These are phyloP conservation scores for Fusarium brachygibbosum DNA, from an alignment of 2,329 filamentous ascomycete species.

Conservation along the genomic window DNA sequence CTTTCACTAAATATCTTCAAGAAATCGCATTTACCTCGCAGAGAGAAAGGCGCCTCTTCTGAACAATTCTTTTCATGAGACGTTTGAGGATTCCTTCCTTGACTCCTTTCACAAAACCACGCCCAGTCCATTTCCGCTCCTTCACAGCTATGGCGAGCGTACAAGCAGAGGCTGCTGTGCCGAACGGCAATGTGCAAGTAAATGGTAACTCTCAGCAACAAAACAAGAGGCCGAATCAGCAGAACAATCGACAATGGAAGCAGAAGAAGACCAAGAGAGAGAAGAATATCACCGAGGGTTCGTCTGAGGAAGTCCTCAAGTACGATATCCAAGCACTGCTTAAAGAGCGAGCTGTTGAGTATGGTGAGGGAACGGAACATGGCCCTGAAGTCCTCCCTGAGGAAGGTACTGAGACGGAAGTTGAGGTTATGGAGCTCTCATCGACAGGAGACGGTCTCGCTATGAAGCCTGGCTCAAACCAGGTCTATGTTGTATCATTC, in stretches of 20 bases:
- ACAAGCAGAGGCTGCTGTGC: conserved; percentile 28
- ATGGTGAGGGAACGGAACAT: conserved; percentile 49
- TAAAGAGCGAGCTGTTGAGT: conserved; percentile 55
- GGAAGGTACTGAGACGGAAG: conserved; percentile 80
- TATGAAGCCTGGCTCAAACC: conserved; percentile 71
- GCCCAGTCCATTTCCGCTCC: conserved; percentile 31
- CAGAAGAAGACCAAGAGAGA: conserved; percentile 70
- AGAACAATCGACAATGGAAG: conserved; percentile 50
- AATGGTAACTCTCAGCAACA: conserved; percentile 22
- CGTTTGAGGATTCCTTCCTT: conserved; percentile 32
- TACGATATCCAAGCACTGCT: conserved; percentile 72
- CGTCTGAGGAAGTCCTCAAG: conserved; percentile 75
- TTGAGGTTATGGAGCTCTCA: conserved; percentile 85
- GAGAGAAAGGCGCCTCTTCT: neutral
- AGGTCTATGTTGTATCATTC: conserved; percentile 90
- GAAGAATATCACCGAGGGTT: conserved; percentile 71
- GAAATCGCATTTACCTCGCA: neutral
- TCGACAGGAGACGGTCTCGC: conserved; percentile 94
- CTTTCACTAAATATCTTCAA: neutral
- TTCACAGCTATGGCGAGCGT: conserved; percentile 47
- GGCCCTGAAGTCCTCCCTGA: conserved; percentile 67
- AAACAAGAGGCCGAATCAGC: conserved; percentile 47
- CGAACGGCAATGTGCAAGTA: conserved; percentile 37
- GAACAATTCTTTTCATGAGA: conserved; percentile 34
- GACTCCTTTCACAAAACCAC: conserved; percentile 30